Base-by-base conservation (phyloP, 1,284 basidiomycete species). In the Cutaneotrichosporon sp. region DNA sequence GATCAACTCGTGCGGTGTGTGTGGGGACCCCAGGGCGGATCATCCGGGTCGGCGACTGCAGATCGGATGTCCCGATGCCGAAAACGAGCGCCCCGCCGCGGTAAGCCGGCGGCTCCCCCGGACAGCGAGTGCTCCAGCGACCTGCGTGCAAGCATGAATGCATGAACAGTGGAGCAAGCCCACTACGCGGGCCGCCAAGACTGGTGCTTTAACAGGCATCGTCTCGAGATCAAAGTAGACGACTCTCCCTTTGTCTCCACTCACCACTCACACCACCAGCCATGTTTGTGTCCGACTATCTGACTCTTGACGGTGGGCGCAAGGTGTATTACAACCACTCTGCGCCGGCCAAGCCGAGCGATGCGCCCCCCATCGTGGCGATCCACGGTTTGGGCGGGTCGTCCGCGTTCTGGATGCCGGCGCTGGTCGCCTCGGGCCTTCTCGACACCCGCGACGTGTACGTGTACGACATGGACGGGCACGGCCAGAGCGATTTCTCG, bases 271-370 rank as follows among this genome's bases (percentile, higher is more conserved):
- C 22, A 21, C 23, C 37, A 14, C 21, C 37, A n/a, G 33, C 18
- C 46, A 48, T 53, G 52, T 57, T 57, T 48, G 44, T 39, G 21
- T 48, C 47, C 33, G 49, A 53, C 30, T 51, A 42, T 21, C 35
- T 57, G 22, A 17, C 35, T 20, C 48, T 57, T 20, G 17, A 30
- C 12, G 40, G 45, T 17, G 49, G 49, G 22, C 51, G 51, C 43
- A 53, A 48, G 47, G 21, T 57, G 14, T 46, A 57, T 51, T 57
- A 57, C 20, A 36, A 42, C 4, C 48, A 51, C 45, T 57, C 55
- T 23, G 30, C 35, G 40, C 48, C 51, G 26, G 40, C 43, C 7
- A n/a, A 88, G 89, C 84, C 18, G 84, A 77, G 12, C 84, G 82
- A 4, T 8, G 85, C 81, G n/a, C 15, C 43, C 4, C 60, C 60